Percentiles rank a stretch among this genome's conserved stretches.
These are phyloP conservation scores for Salvia hispanica DNA, from an alignment of 257 asterid species.

Conservation along the genomic window DNA sequence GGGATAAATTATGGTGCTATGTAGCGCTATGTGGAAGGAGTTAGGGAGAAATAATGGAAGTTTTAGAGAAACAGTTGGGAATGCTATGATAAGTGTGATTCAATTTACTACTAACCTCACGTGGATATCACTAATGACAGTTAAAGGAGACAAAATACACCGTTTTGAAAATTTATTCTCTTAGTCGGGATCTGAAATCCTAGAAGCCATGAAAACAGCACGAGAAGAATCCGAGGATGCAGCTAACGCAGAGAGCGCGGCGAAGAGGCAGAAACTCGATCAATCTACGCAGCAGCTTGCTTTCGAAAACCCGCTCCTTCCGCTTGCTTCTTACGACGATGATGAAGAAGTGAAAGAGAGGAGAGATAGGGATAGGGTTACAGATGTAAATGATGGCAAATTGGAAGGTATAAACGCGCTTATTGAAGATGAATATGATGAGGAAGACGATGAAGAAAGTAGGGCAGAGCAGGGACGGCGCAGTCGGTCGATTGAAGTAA, in stretches of 20 bases:
- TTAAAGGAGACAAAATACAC: no score
- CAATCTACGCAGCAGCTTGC: conserved; percentile 41
- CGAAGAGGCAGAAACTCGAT: conserved; percentile 58
- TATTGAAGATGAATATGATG: conserved; percentile 41
- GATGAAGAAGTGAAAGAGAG: conserved; percentile 59
- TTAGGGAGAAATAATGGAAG: no score
- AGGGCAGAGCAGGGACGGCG: conserved; percentile 40
- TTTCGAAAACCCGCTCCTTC: conserved; percentile 71
- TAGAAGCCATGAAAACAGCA: conserved; percentile 51
- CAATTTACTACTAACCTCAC: no score
- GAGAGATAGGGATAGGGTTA: conserved; percentile 30
- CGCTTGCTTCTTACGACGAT: conserved; percentile 78
- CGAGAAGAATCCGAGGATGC: conserved; percentile 51
- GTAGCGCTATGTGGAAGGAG: no score
- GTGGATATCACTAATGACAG: no score
- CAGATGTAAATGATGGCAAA: conserved; percentile 26
- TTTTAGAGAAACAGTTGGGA: no score
- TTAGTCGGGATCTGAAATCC: conserved; percentile 14
- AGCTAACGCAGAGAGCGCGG: conserved; percentile 40
- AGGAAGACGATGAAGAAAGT: conserved; percentile 35
- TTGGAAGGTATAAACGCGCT: conserved; percentile 36
- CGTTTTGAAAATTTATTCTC: no score
- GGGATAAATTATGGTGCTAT: no score
- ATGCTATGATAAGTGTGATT: no score
- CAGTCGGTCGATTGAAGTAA: conserved; percentile 63